Base-by-base conservation (phyloP, 495 filamentous ascomycete species). In the Xanthoparmelia taractica region DNA sequence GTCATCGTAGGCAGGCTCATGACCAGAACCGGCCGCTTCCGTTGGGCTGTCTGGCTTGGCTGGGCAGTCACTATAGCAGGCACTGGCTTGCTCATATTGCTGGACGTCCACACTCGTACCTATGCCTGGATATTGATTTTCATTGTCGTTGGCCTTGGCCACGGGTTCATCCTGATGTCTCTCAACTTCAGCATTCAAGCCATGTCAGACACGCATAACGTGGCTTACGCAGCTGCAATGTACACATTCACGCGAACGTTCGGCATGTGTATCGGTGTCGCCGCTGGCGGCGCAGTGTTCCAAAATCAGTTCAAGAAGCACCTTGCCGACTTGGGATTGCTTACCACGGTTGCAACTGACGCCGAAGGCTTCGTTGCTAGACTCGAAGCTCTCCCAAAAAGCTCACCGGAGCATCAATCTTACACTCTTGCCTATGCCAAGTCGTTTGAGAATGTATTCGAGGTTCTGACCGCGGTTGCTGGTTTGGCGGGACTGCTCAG, bases 251-350 rank as follows among this genome's bases (percentile, higher is more conserved):
- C 82, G 60, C 78, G 85, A 3, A 78, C 79, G 0, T 76, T 85
- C 70, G 87, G 85, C 18, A 85, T 87, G 79, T 80, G 82, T 18
- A 65, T 87, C 29, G 85, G 85, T 8, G 77, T 89, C 17, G 85
- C 84, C 18, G 74, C 87, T 31, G 80, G 83, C 15, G 83, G 82
- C 18, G 76, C 80, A 7, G 74, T 84, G 8, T 82, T 88, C 66
- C 79, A 87, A 66, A 87, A 84, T 63, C 10, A 20, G 7, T 13
- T 57, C 1, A n/a, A 15, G 70, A 23, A 27, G 36, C 8, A 60
- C 5, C 58, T 60, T 8, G 25, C 23, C 2, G 38, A 60, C 3
- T 4, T 47, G 2, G 38, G 31, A 17, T 36, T 60, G 38, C 58
- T 27, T 7, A 29, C 18, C 1, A 5, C 2, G 2, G 20, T 60